phyloP scores from a whole-genome alignment of 1,284 basidiomycete genomes.

The Schizophyllum commune region DNA sequence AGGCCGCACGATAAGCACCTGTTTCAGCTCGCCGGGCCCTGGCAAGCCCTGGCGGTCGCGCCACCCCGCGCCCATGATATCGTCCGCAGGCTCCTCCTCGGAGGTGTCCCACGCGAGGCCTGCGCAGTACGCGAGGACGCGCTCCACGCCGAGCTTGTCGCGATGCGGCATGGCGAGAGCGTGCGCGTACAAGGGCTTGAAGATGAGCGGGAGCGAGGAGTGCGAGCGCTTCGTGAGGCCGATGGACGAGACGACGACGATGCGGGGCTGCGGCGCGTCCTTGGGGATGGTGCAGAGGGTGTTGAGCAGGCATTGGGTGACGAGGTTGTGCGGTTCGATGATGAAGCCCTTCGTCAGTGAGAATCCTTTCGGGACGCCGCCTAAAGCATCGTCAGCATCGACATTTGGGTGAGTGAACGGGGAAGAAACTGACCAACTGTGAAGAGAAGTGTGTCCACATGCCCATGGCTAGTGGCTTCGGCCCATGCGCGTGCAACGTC shows the following conservation, averaged over 20 bases:
- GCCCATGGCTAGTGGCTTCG: constrained; percentile 18
- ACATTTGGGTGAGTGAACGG: background rate
- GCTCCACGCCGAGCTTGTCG: constrained; percentile 53
- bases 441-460: constrained; percentile 30
- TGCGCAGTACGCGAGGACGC: constrained; percentile 33
- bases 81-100: constrained; percentile 23
- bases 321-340: constrained; percentile 40
- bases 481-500: constrained; percentile 38
- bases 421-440: constrained; percentile 26
- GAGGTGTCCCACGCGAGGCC: constrained; percentile 24
- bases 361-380: constrained; percentile 32
- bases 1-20: constrained; percentile 46
- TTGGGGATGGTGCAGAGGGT: constrained; percentile 37
- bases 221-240: constrained; percentile 42
- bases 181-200: constrained; percentile 40
- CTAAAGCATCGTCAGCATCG: constrained; percentile 17
- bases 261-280: constrained; percentile 29
- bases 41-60: constrained; percentile 29
- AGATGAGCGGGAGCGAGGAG: constrained; percentile 34
- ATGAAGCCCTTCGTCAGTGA: constrained; percentile 33
- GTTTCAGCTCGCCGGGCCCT: constrained; percentile 31
- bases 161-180: constrained; percentile 36
- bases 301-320: constrained; percentile 42
- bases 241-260: constrained; percentile 44
- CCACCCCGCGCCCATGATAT: constrained; percentile 37